phyloP scores from a whole-genome alignment of 495 filamentous ascomycete genomes.

The Symbiotaphrina buchneri region DNA sequence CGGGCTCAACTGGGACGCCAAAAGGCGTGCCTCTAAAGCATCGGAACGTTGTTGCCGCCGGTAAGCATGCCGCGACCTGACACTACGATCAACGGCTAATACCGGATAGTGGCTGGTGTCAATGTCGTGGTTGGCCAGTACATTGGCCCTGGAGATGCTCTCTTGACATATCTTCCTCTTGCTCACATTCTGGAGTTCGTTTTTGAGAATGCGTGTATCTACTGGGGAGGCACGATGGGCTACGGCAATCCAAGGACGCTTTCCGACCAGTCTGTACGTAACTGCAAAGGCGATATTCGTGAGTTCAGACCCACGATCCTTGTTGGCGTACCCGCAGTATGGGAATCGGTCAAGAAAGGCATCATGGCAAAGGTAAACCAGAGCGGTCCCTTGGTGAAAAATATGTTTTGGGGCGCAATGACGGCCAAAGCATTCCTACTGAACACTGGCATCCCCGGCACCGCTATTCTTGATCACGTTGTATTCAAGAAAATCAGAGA shows the following conservation, averaged over 20 bases:
- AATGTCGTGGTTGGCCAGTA: conserved; percentile 66
- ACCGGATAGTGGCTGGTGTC: conserved; percentile 53
- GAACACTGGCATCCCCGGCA: conserved; percentile 50
- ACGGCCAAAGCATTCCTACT: conserved; percentile 65
- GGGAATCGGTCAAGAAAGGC: conserved; percentile 97
- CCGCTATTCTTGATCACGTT: conserved; percentile 44
- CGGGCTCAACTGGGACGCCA: conserved; percentile 87
- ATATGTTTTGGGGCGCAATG: conserved; percentile 85
- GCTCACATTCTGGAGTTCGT: conserved; percentile 96
- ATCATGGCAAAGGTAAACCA: conserved; percentile 71
- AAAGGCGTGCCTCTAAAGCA: conserved; percentile 91
- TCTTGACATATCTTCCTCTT: conserved; percentile 82
- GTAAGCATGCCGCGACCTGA: conserved; percentile 25
- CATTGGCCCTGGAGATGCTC: conserved; percentile 63
- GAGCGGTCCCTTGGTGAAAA: conserved; percentile 45
- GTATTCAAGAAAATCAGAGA: conserved; percentile 88
- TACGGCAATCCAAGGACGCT: conserved; percentile 90
- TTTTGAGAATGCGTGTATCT: conserved; percentile 80
- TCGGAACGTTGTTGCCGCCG: conserved; percentile 67
- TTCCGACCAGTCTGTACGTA: conserved; percentile 71
- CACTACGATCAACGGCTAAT: conserved; percentile 4
- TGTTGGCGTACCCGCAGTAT: conserved; percentile 89
- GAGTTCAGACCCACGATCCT: conserved; percentile 84
- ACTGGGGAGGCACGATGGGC: conserved; percentile 93
- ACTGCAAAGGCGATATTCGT: conserved; percentile 88